These are phyloP conservation scores for Lentinula boryana DNA, from an alignment of 768 basidiomycete genomes.

Conservation along the genomic window DNA sequence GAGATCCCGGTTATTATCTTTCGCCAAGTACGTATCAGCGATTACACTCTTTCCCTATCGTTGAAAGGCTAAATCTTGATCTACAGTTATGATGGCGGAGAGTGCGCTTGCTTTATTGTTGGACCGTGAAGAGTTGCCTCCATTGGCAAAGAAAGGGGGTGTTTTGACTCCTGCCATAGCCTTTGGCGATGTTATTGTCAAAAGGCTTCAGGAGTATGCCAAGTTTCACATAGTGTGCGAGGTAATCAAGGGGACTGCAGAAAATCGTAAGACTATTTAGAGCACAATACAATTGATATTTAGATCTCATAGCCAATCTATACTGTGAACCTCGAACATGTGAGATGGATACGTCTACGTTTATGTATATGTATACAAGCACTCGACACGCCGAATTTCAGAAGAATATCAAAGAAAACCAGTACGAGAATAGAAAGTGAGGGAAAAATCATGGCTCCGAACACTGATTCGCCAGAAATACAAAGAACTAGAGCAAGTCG, in stretches of 20 bases:
- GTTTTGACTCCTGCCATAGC: constrained; percentile 81
- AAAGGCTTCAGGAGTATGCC: constrained; percentile 36
- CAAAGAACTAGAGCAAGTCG: too few relatives aligned
- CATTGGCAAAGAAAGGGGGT: constrained; percentile 60
- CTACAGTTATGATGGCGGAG: constrained; percentile 69
- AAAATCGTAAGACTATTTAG: background rate
- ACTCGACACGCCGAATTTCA: too few relatives aligned
- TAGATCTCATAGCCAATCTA: too few relatives aligned
- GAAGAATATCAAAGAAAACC: too few relatives aligned
- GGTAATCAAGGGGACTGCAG: background rate
- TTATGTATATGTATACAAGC: too few relatives aligned
- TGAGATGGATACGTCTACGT: too few relatives aligned
- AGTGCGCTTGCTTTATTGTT: constrained; percentile 62
- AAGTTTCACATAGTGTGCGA: background rate
- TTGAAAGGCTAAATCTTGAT: constrained; percentile 5
- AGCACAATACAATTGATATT: background rate
- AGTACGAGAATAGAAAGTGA: too few relatives aligned
- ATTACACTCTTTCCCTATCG: background rate
- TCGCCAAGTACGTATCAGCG: constrained; percentile 39
- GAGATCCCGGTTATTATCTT: constrained; percentile 72
- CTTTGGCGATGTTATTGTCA: constrained; percentile 70
- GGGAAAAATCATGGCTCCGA: too few relatives aligned
- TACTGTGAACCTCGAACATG: too few relatives aligned
- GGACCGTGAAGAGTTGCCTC: constrained; percentile 46
- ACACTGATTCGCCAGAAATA: too few relatives aligned